Evolutionary conservation across 2,329 filamentous ascomycete species (phyloP), one percentile per base, ranked within the genome.

Genomic region (Stylonectria norvegica): DNA sequence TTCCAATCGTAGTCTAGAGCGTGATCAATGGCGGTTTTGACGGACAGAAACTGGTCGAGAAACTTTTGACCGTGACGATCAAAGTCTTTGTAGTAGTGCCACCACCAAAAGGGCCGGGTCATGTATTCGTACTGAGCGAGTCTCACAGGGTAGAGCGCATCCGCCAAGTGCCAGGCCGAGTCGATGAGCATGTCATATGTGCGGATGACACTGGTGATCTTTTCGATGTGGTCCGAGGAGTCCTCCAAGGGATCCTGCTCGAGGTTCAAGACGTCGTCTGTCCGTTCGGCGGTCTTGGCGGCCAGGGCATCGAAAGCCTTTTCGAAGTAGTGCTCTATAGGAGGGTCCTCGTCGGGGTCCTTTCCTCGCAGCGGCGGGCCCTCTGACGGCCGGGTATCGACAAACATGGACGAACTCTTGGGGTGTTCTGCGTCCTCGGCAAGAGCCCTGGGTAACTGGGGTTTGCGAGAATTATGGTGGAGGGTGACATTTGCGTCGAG

Each of bases 401-500:
- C 47, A 37, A 52, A 56, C 20, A 65, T 56, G 14, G 52, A 56
- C 5, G 62, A 65, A 2, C 47, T 51, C 40, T 63, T 65, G 19
- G 48, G 45, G n/a, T 52, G 54, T 30, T 50, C 57, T 23, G 58
- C 53, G 37, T 66, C 63, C 44, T 63, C 56, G 12, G 47, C 43
- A 10, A 66, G 53, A 14, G 61, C 63, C 20, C 42, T 36, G 5
- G 63, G 61, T 9, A 66, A 50, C 8, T 45, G 44, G 14, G 61
- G 63, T 33, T 53, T 55, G 11, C 30, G 47, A n/a, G 42, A 40
- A n/a, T 38, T n/a, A 33, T 50, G 19, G 35, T 57, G 54, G 17
- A 61, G 40, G 10, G 45, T 56, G 27, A 85, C 70, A 39, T 75
- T 75, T 15, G 66, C 59, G 27, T 72, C 62, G 38, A 79, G 60